Base-by-base conservation (phyloP, 345 rosid species). In the Pistacia integerrima region DNA sequence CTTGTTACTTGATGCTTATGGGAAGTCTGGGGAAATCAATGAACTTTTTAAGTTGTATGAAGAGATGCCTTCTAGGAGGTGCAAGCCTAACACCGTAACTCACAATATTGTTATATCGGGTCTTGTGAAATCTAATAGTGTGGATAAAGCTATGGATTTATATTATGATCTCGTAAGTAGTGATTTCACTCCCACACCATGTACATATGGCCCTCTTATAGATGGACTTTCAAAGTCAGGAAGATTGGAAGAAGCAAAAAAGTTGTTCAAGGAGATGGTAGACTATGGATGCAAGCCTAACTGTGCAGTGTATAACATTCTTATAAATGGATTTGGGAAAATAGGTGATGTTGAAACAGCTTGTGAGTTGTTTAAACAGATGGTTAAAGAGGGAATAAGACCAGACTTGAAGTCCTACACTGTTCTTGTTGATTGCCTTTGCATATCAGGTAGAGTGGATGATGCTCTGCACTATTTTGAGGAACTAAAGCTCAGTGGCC, bases 341-440 rank as follows among this genome's bases (percentile, higher is more conserved):
- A 70, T 78, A 1, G 93, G 96, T 51, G 91, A 89, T 64, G 87
- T 86, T 64, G 93, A 89, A 72, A 74, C 83, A 38, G 98, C 97
- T 57, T 87, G 87, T 65, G 85, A 74, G 74, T 84, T 91, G 77
- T 92, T 91, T 67, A 87, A 74, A 83, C 89, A 81, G 75, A 95
- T 95, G 99, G 80, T 83, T 25, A 84, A 82, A 80, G 91, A 87
- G 80, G 97, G 99, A 69, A 80, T 95, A 52, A 85, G 98, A 82
- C 96, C 96, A n/a, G 97, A 95, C 80, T 84, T 95, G 88, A 90
- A 86, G 86, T 86, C 97, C n/a, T 95, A 93, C 85, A 86, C 94
- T 49, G 82, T 88, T 81, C 88, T 95, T 59, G 90, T 95, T 7
- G 92, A 89, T 81, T 87, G 91, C 79, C 82, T 93, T 35, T 93